Percentiles rank a stretch among this genome's conserved stretches.
phyloP scores from a whole-genome alignment of 2,329 filamentous ascomycete genomes.

The Canariomyces notabilis region DNA sequence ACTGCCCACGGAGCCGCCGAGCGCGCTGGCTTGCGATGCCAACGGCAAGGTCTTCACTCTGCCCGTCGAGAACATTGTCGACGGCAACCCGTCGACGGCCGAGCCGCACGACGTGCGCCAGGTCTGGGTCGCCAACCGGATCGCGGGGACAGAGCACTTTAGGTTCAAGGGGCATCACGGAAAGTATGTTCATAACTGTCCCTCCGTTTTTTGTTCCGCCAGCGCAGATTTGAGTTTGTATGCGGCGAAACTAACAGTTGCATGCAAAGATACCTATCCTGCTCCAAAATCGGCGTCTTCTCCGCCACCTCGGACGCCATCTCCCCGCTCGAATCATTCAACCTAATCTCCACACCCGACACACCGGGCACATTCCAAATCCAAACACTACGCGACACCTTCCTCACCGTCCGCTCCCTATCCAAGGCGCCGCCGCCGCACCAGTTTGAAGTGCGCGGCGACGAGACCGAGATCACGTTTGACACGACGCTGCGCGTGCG shows the following conservation, averaged over 20 bases:
- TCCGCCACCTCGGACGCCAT: conserved; percentile 76
- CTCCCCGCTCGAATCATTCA: conserved; percentile 76
- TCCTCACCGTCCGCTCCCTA: conserved; percentile 57
- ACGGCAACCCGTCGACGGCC: conserved; percentile 73
- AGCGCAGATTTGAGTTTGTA: too few relatives aligned
- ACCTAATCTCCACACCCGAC: conserved; percentile 58
- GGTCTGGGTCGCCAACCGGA: conserved; percentile 85
- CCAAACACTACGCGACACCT: conserved; percentile 67
- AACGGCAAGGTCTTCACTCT: conserved; percentile 82
- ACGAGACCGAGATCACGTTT: conserved; percentile 62
- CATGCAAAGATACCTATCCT: conserved; percentile 74
- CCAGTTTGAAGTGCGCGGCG: conserved; percentile 72
- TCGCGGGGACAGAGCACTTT: conserved; percentile 74
- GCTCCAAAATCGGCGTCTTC: conserved; percentile 76
- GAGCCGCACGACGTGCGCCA: conserved; percentile 95
- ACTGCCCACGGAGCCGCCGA: conserved; percentile 66
- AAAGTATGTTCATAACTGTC: conserved; percentile 46
- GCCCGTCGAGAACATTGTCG: conserved; percentile 80
- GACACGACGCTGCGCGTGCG: conserved; percentile 72
- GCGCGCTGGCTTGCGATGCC: conserved; percentile 78
- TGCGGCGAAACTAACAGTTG: neutral
- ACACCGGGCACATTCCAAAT: conserved; percentile 68
- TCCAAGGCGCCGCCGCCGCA: conserved; percentile 43
- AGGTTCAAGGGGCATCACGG: conserved; percentile 90
- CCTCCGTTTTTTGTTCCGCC: neutral